These are phyloP conservation scores for Globisporangium nodosum DNA, from an alignment of 352 stramenopile species.

Conservation along the genomic window DNA sequence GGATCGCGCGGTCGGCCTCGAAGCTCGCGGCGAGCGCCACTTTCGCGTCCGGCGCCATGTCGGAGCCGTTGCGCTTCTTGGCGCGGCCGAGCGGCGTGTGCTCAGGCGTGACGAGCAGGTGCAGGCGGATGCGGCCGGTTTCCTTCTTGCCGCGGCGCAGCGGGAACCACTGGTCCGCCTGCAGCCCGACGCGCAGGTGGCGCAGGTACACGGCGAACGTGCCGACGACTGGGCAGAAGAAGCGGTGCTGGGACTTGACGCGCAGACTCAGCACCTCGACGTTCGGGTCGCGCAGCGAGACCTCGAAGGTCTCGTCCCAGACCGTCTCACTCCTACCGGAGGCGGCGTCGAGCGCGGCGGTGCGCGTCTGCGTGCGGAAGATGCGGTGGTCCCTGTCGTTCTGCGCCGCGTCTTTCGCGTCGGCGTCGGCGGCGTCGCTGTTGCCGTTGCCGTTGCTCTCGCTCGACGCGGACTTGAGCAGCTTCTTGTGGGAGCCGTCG, in stretches of 20 bases:
- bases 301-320: slow-evolving; percentile 77
- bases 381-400: slow-evolving; percentile 23
- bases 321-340: slow-evolving; percentile 10
- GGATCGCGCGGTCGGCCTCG: slow-evolving; percentile 1
- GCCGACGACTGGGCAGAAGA: slow-evolving; percentile 59
- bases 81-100: not conserved
- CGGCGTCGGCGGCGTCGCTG: not conserved
- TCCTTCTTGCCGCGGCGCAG: slow-evolving; percentile 39
- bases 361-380: slow-evolving; percentile 51
- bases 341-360: not conserved
- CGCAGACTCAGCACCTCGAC: slow-evolving; percentile 60
- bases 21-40: slow-evolving; percentile 6
- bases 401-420: slow-evolving; percentile 1
- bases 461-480: slow-evolving; percentile 15
- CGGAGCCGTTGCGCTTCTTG: slow-evolving; percentile 4
- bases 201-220: slow-evolving; percentile 49
- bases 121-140: slow-evolving; percentile 42
- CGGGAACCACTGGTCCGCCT: slow-evolving; percentile 51
- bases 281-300: slow-evolving; percentile 39
- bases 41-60: slow-evolving; percentile 6
- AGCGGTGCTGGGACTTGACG: slow-evolving; percentile 60
- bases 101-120: slow-evolving; percentile 33
- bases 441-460: slow-evolving; percentile 1
- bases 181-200: slow-evolving; percentile 35
- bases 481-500: slow-evolving; percentile 17